Evolutionary conservation across 129 eudicot genomes (phyloP).

Genomic region (Logfia minima): DNA sequence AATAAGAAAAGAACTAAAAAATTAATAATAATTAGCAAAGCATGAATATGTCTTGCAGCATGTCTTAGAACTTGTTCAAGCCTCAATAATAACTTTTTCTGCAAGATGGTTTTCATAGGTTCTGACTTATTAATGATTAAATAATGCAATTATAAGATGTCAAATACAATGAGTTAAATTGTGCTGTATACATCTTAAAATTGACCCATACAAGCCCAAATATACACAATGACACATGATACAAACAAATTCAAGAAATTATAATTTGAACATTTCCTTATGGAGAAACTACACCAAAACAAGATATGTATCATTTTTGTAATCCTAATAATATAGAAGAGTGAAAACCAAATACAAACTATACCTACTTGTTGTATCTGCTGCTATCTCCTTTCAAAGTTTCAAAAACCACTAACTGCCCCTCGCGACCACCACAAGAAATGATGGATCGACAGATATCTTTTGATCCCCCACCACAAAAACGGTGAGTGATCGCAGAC

Average conservation of each 20-base stretch:
- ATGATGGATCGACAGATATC: conserved; percentile 14
- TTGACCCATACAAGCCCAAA: background rate
- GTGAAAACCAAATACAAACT: conserved; percentile 26
- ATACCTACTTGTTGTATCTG: conserved; percentile 19
- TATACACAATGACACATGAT: background rate
- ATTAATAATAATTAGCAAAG: no score
- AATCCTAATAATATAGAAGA: background rate
- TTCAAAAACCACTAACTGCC: conserved; percentile 22
- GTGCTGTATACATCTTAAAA: no score
- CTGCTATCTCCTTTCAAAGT: conserved; percentile 21
- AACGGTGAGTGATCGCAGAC: background rate
- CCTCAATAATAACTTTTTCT: no score
- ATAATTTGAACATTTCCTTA: conserved; percentile 1
- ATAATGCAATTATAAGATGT: no score
- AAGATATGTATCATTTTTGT: conserved; percentile 6
- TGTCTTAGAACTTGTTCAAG: no score
- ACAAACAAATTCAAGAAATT: background rate
- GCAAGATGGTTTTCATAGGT: no score
- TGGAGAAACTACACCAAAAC: background rate
- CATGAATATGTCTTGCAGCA: no score
- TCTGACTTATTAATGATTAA: no score
- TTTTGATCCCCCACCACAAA: conserved; percentile 16
- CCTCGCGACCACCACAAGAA: conserved; percentile 27
- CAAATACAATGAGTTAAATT: no score
- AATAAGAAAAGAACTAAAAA: no score